A percentile compares a stretch with the other conserved stretches of the same genome.
Conservation (phyloP, 371 early-diverging fungal species). For the Mortierella sp. region DNA sequence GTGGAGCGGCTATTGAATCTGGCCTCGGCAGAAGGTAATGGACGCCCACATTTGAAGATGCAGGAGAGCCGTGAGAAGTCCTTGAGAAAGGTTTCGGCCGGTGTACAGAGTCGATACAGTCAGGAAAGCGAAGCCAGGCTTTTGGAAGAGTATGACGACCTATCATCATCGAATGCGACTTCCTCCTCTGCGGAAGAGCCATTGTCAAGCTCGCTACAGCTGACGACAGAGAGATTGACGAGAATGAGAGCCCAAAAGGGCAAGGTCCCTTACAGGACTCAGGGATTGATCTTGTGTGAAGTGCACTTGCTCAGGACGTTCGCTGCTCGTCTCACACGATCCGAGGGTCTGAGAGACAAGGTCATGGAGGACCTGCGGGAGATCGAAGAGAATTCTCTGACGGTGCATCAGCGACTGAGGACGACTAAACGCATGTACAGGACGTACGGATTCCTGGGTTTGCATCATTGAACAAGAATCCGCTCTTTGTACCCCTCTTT, state of each 20-base stretch:
- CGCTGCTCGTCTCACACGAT: constrained; percentile 61
- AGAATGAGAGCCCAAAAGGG: constrained; percentile 43
- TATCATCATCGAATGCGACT: constrained; percentile 2
- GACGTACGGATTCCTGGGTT: constrained; percentile 49
- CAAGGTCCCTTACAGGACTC: constrained; percentile 67
- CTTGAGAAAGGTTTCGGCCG: neutral
- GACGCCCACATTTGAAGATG: neutral
- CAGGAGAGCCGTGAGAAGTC: neutral
- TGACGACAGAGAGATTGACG: constrained; percentile 21
- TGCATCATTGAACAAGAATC: constrained; percentile 23
- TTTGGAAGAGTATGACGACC: constrained; percentile 29
- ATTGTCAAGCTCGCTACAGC: constrained; percentile 7
- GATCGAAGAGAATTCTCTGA: constrained; percentile 71
- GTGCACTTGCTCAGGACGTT: constrained; percentile 68
- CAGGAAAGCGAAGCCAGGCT: neutral
- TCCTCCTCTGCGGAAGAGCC: constrained; percentile 6
- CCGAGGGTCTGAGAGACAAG: constrained; percentile 65
- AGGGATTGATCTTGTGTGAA: constrained; percentile 81
- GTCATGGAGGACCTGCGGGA: constrained; percentile 81
- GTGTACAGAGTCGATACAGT: neutral
- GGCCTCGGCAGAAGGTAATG: constrained; percentile 25
- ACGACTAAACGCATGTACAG: constrained; percentile 73
- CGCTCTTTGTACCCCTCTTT: too few species aligned
- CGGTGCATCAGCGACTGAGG: constrained; percentile 67
- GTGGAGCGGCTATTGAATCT: constrained; percentile 41